These are phyloP conservation scores for Phialophora chinensis DNA, from an alignment of 2,329 filamentous ascomycete genomes.

Conservation along the genomic window DNA sequence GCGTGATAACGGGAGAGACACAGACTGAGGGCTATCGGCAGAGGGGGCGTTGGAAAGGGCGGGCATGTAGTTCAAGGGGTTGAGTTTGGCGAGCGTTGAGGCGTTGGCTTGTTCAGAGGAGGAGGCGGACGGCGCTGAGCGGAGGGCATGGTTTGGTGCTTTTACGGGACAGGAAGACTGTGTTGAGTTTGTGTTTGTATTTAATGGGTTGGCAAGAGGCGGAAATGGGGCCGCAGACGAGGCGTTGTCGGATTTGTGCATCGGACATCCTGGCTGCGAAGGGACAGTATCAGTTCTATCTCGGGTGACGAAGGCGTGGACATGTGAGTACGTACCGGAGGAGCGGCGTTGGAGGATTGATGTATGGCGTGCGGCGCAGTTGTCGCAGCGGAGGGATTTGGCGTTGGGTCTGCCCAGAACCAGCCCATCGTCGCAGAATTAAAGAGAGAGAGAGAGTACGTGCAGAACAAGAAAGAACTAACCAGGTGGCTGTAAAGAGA, in stretches of 20 bases:
- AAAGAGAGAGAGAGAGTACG: not conserved
- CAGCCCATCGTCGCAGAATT: constrained; percentile 63
- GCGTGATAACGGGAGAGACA: constrained; percentile 76
- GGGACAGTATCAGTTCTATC: not conserved
- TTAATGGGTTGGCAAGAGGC: constrained; percentile 32
- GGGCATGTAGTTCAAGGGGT: constrained; percentile 96
- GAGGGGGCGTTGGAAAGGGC: constrained; percentile 80
- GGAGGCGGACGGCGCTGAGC: constrained; percentile 26
- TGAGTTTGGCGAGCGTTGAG: constrained; percentile 69
- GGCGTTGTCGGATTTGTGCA: constrained; percentile 62
- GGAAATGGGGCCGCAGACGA: constrained; percentile 40
- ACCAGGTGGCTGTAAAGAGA: not conserved
- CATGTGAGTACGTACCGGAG: constrained; percentile 48
- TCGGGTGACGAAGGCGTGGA: not conserved
- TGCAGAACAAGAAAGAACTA: not conserved
- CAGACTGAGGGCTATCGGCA: constrained; percentile 65
- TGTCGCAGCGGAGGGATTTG: constrained; percentile 43
- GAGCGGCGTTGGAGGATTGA: constrained; percentile 49
- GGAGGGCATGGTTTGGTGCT: constrained; percentile 33
- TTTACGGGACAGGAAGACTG: constrained; percentile 43
- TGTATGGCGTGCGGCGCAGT: constrained; percentile 55
- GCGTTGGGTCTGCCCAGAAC: constrained; percentile 68
- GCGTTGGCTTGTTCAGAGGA: constrained; percentile 21
- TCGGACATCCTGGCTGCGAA: constrained; percentile 61
- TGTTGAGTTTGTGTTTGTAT: constrained; percentile 35